Base-by-base conservation (phyloP, 1,284 basidiomycete genomes). In the Ceratobasidium sp. region DNA sequence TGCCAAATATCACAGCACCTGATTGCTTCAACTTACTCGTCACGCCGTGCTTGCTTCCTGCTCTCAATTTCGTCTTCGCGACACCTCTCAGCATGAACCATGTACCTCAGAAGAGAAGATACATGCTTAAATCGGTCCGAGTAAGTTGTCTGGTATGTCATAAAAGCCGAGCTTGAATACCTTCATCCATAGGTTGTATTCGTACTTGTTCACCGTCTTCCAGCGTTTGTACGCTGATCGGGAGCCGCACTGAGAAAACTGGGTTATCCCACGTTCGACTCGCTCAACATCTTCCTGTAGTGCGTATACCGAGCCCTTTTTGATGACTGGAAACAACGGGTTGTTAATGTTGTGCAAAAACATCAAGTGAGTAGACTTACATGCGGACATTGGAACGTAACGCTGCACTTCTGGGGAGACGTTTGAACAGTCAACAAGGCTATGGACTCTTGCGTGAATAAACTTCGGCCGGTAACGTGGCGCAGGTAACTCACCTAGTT, bases 251-350 rank as follows among this genome's bases (percentile, higher is more conserved):
- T 39, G 48, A 30, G 43, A 43, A 28, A 26, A 58, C 30, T 21
- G 36, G 55, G 23, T n/a, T 16, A 59, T 30, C 32, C 46, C 39
- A 10, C 16, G 3, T n/a, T 50, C 45, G 9, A 48, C 32, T 5
- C 32, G 52, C 10, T 71, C 55, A n/a, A 71, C 57, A 34, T 71
- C 69, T 2, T 28, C 21, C 16, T 46, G 45, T 23, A 71, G 34
- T 16, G 69, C 69, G 46, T 55, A 71, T 21, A 43, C 30, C 12
- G 32, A 59, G 23, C 58, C 48, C n/a, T 71, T 71, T 23, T 71
- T 71, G 43, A 60, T 71, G n/a, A 59, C 69, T 71, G 21, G 46
- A 21, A 14, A 21, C 34, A 21, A 36, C 23, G 52, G 23, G 28
- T 3, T 14, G n/a, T 71, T 18, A 48, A 18, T n/a, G 8, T 16